A percentile compares a stretch with the other conserved stretches of the same genome.
Conservation (phyloP, 495 filamentous ascomycete genomes). For the Daldinia vernicosa region DNA sequence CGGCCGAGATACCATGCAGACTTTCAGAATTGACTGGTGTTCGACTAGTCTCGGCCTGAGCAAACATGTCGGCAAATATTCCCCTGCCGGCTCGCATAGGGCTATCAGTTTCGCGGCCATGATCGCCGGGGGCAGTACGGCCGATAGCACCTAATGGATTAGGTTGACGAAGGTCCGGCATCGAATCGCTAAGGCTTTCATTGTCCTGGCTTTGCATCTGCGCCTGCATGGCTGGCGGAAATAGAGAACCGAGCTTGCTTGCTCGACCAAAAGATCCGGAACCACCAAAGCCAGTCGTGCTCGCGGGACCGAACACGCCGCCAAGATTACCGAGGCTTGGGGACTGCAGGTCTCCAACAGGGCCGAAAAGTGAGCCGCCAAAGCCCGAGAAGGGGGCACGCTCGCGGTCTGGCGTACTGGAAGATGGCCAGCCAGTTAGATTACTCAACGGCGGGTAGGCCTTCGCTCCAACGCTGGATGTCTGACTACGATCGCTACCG, state of each 20-base stretch:
- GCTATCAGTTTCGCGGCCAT: constrained; percentile 67
- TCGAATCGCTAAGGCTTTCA: constrained; percentile 60
- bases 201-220: constrained; percentile 75
- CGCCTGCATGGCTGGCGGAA: constrained; percentile 88
- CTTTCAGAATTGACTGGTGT: constrained; percentile 49
- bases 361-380: constrained; percentile 75
- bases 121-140: constrained; percentile 59
- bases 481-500: constrained; percentile 84
- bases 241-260: constrained; percentile 87
- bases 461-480: constrained; percentile 81
- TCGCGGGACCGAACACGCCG: constrained; percentile 58
- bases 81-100: constrained; percentile 66
- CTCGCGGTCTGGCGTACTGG: constrained; percentile 82
- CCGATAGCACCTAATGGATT: constrained; percentile 64
- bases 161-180: constrained; percentile 58
- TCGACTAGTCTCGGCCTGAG: constrained; percentile 49
- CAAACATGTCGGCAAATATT: constrained; percentile 65
- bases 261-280: constrained; percentile 73
- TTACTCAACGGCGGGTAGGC: constrained; percentile 73
- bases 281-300: constrained; percentile 56
- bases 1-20: constrained; percentile 44
- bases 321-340: constrained; percentile 70
- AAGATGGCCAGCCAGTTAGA: constrained; percentile 73
- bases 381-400: constrained; percentile 72
- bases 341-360: constrained; percentile 76